Conservation (phyloP, 176 grass and related monocot genomes). For the Puccinellia tenuiflora region DNA sequence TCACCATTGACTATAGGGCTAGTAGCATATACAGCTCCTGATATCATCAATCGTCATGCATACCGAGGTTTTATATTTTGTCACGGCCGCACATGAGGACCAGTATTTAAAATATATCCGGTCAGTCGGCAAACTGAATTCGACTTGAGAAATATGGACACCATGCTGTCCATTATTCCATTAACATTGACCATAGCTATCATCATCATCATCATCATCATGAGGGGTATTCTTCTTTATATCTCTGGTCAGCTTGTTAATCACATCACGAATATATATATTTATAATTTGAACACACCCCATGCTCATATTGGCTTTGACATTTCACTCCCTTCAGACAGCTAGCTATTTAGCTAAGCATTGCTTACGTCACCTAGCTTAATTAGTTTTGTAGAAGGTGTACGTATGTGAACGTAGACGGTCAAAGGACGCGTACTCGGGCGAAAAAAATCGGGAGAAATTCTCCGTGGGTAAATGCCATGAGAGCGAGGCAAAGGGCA, state of each 20-base stretch:
- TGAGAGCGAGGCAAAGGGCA: background rate
- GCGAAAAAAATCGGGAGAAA: no score
- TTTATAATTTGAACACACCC: background rate
- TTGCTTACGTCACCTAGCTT: no score
- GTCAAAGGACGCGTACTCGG: background rate
- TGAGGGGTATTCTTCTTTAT: background rate
- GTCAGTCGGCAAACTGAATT: background rate
- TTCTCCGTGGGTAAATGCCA: background rate
- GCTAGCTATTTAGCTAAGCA: no score
- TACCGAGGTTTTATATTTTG: background rate
- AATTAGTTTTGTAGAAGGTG: background rate
- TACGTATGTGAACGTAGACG: background rate
- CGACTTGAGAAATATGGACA: background rate
- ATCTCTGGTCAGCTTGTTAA: background rate
- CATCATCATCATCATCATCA: conserved; percentile 1
- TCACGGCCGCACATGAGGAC: background rate
- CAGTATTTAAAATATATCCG: no score
- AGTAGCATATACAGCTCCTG: background rate
- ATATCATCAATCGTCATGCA: background rate
- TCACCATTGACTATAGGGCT: no score
- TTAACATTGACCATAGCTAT: background rate
- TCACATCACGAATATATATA: background rate
- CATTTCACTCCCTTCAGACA: background rate
- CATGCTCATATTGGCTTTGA: background rate
- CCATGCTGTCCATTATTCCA: background rate